Evolutionary conservation across 164 flowering plant species (phyloP).

Genomic region (Tetracentron sinense): DNA sequence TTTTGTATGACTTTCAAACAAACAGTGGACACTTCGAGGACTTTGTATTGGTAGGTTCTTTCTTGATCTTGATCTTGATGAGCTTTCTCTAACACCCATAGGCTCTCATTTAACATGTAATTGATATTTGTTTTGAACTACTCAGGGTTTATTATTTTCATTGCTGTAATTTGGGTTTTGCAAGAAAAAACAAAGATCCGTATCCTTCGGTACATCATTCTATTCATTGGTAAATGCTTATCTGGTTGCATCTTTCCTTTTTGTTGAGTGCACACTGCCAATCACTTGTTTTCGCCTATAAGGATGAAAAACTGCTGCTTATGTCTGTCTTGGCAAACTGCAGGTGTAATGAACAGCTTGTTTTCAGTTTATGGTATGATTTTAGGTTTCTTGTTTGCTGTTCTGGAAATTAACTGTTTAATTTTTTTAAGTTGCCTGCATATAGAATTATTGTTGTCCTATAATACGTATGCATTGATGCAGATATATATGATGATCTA

Average conservation of each 20-base stretch:
- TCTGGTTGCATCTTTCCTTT: neutral
- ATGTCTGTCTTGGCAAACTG: constrained; percentile 15
- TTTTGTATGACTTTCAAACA: neutral
- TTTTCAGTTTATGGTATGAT: constrained; percentile 79
- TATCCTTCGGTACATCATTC: constrained; percentile 77
- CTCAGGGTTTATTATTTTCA: constrained; percentile 84
- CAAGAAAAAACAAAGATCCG: constrained; percentile 72
- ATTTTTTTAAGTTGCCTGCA: neutral
- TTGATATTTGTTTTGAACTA: constrained; percentile 1
- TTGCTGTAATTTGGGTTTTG: constrained; percentile 74
- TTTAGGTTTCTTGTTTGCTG: constrained; percentile 3
- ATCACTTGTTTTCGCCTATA: neutral
- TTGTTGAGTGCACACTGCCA: neutral
- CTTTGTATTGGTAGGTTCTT: constrained; percentile 76
- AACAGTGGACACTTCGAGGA: constrained; percentile 94
- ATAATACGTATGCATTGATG: constrained; percentile 1
- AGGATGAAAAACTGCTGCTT: neutral
- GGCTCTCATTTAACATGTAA: neutral
- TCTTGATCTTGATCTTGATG: constrained; percentile 2
- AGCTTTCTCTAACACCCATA: neutral
- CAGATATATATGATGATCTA: constrained; percentile 92
- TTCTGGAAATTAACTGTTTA: neutral
- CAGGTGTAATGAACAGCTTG: constrained; percentile 96
- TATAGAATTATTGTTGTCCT: neutral
- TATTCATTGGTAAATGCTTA: constrained; percentile 69